Evolutionary conservation across 805 yeast species (phyloP), one percentile per base, ranked within the genome.

Genomic region (Kuraishia hungarica): DNA sequence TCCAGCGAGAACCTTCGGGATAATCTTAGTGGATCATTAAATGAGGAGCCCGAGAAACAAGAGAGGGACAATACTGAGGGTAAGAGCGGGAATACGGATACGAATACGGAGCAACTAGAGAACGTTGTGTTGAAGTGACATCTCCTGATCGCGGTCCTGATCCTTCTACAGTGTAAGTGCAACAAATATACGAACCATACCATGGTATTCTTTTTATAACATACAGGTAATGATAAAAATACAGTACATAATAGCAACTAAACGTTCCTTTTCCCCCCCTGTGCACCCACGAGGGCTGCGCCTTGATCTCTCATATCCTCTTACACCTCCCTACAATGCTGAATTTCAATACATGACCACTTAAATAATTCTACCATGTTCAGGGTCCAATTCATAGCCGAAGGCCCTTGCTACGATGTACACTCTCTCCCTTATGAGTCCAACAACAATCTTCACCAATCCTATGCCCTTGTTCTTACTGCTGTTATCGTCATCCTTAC

Each of bases 401-500:
- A 87, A 72, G n/a, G 74, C 64, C 54, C 82, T 73, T n/a, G 81
- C 72, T 1, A 77, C 59, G 8, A 74, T 61, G 58, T 78, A 79
- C 26, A 81, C 56, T 39, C 68, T 66, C 51, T 77, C 80, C 61
- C 87, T 77, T 1, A 78, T 58, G 5, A 69, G 62, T n/a, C 79
- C 81, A 17, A 87, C 83, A 6, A 80, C 78, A 19, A 80, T 83
- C 66, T 87, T 86, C 19, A 89, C 90, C 58, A 89, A 71, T 7
- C 91, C 92, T 50, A 76, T 78, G n/a, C 79, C 78, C 60, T 72
- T 74, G 57, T 68, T 71, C 53, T 67, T 69, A 50, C 66, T 62
- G 59, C 66, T 62, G 59, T 70, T 67, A 60, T 73, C 71, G 52
- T 72, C 68, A 58, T 68, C 39, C 21, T 28, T 49, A 15, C 24